Conservation (phyloP, 139 green algal genomes). For the Nannochloris sp. region DNA sequence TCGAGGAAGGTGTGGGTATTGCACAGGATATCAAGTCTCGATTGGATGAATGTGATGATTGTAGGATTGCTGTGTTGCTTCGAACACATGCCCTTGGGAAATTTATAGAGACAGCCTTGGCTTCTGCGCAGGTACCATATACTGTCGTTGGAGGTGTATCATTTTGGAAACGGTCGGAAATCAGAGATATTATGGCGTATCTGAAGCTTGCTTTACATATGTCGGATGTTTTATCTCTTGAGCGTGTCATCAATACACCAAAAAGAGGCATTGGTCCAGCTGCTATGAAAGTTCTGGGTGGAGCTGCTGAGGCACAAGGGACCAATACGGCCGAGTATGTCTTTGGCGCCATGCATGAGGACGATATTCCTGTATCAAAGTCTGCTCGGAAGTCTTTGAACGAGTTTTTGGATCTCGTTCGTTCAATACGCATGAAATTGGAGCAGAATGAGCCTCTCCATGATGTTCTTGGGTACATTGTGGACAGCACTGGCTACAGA, state of each 20-base stretch:
- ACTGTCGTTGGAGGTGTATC: constrained; percentile 35
- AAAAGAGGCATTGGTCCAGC: constrained; percentile 23
- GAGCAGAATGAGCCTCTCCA: constrained; percentile 7
- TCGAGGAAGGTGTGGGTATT: not conserved
- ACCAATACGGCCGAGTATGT: not conserved
- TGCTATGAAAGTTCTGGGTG: not conserved
- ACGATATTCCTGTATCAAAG: not conserved
- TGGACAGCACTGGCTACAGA: constrained; percentile 14
- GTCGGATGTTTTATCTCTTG: constrained; percentile 36
- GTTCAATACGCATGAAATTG: not conserved
- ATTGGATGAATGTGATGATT: constrained; percentile 9
- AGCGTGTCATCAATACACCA: constrained; percentile 47
- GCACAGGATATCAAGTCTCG: not conserved
- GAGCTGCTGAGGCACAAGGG: not conserved
- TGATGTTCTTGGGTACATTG: constrained; percentile 6
- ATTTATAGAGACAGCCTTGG: constrained; percentile 35
- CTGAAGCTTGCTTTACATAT: constrained; percentile 37
- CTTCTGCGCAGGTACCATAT: constrained; percentile 25
- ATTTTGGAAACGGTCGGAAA: constrained; percentile 42
- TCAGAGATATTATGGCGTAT: constrained; percentile 54
- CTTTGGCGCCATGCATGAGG: not conserved
- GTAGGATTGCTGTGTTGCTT: constrained; percentile 38
- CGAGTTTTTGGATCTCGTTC: constrained; percentile 16
- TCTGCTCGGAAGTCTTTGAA: constrained; percentile 11
- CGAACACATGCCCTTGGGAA: constrained; percentile 27